Evolutionary conservation across 176 grass and related monocot species (phyloP).

Genomic region (Carex kokanica): DNA sequence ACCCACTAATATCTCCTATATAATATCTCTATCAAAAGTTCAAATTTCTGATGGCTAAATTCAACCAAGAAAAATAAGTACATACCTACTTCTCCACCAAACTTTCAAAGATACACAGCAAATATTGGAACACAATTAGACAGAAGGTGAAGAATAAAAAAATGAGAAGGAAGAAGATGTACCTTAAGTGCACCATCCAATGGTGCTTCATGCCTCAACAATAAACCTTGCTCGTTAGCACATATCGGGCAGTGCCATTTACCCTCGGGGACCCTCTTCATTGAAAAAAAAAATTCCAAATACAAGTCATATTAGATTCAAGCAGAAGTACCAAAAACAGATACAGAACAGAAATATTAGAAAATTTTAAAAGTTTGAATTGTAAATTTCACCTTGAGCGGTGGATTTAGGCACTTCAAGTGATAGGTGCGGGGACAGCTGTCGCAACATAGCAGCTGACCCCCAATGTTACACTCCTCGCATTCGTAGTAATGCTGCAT

Average conservation of each 20-base stretch:
- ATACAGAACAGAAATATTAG: constrained; percentile 12
- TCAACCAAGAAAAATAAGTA: neutral
- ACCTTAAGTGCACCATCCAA: constrained; percentile 3
- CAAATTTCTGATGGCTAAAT: no score
- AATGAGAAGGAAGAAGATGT: neutral
- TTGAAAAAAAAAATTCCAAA: constrained; percentile 34
- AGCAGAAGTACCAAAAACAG: neutral
- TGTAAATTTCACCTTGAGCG: constrained; percentile 48
- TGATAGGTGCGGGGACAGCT: constrained; percentile 86
- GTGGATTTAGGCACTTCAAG: constrained; percentile 81
- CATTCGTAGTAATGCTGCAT: constrained; percentile 90
- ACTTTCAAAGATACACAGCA: neutral
- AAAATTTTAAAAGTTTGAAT: constrained; percentile 21
- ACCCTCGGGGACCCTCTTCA: constrained; percentile 48
- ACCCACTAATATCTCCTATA: no score
- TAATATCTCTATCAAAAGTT: no score
- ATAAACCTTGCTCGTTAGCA: constrained; percentile 32
- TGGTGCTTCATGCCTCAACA: constrained; percentile 5
- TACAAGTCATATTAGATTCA: neutral
- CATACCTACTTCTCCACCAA: neutral
- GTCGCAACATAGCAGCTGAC: constrained; percentile 85
- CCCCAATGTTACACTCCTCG: constrained; percentile 81
- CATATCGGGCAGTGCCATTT: constrained; percentile 50
- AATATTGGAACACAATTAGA: constrained; percentile 24
- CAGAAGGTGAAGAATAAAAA: neutral